A percentile compares a stretch with the other conserved stretches of the same genome.
phyloP scores from a whole-genome alignment of 2,329 filamentous ascomycete species.

The Clonostachys rosea region DNA sequence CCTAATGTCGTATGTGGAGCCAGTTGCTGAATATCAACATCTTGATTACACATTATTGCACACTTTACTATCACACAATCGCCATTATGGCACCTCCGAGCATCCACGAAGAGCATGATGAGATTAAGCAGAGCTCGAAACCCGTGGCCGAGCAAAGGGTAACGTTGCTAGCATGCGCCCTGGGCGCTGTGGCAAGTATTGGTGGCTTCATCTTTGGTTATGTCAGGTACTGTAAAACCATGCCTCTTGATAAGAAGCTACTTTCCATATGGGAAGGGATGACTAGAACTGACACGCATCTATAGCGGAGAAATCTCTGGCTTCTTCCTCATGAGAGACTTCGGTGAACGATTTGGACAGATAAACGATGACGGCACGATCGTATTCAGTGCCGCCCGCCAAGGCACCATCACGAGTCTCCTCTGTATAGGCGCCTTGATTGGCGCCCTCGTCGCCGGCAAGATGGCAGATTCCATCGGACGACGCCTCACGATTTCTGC shows the following conservation, averaged over 20 bases:
- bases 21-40: too few relatives aligned
- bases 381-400: slow-evolving; percentile 51
- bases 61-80: too few relatives aligned
- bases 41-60: too few relatives aligned
- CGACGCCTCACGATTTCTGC: slow-evolving; percentile 58
- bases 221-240: slow-evolving; percentile 33
- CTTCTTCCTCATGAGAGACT: slow-evolving; percentile 58
- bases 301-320: slow-evolving; percentile 55
- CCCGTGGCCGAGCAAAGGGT: slow-evolving; percentile 14
- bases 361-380: slow-evolving; percentile 27
- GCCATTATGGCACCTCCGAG: too few relatives aligned
- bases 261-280: background rate
- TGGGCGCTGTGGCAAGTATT: slow-evolving; percentile 47
- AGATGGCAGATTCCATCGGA: slow-evolving; percentile 57
- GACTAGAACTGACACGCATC: slow-evolving; percentile 1
- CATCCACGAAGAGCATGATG: too few relatives aligned
- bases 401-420: slow-evolving; percentile 61
- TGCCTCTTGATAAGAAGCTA: background rate
- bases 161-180: slow-evolving; percentile 36
- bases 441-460: slow-evolving; percentile 53
- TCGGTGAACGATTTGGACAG: slow-evolving; percentile 46
- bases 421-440: slow-evolving; percentile 55
- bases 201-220: slow-evolving; percentile 57
- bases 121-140: too few relatives aligned
- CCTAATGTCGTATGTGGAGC: too few relatives aligned